These are phyloP conservation scores for Lentinula edodes DNA, from an alignment of 768 basidiomycete genomes.

Conservation along the genomic window DNA sequence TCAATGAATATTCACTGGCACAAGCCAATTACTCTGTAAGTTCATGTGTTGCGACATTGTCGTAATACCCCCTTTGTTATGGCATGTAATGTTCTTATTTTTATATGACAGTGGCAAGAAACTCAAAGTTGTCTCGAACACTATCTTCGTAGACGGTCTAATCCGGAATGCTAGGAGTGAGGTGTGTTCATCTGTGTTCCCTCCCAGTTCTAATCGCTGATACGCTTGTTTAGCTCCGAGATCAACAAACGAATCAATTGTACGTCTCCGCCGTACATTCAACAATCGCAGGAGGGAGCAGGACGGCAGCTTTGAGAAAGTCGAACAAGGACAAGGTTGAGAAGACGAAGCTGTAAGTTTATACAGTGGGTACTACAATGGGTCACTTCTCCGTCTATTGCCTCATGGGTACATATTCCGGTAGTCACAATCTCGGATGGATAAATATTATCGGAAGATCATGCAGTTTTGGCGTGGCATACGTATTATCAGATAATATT, in stretches of 20 bases:
- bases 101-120: conserved; percentile 29
- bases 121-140: conserved; percentile 35
- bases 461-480: no score
- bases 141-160: conserved; percentile 35
- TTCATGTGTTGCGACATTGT: background rate
- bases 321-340: background rate
- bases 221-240: conserved; percentile 29
- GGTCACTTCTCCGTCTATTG: no score
- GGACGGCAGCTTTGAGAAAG: background rate
- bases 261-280: conserved; percentile 42
- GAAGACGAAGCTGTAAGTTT: background rate
- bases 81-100: background rate
- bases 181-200: conserved; percentile 20
- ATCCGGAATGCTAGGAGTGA: conserved; percentile 39
- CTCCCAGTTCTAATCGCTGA: conserved; percentile 2
- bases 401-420: no score
- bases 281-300: conserved; percentile 3
- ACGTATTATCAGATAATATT: no score
- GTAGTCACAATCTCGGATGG: no score
- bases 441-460: no score
- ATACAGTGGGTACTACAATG: no score
- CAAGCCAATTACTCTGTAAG: conserved; percentile 32
- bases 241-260: conserved; percentile 25
- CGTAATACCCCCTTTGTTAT: background rate
- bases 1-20: conserved; percentile 49